Evolutionary conservation across 495 filamentous ascomycete species (phyloP).

Genomic region (Chaetomium fimeti): DNA sequence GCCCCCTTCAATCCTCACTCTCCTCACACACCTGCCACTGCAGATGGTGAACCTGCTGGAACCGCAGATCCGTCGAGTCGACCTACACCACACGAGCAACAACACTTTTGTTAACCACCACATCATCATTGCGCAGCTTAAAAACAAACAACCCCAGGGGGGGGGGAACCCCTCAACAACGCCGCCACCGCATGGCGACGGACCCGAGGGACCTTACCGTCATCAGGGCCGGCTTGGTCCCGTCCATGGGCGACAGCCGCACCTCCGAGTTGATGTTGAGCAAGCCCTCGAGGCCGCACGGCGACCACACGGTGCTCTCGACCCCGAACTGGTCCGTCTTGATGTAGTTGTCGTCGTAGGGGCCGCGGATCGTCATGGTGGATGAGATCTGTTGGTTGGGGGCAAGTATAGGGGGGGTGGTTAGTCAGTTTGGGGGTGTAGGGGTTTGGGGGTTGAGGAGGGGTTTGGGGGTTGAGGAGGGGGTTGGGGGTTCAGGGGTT

Average conservation of each 20-base stretch:
- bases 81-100: constrained; percentile 22
- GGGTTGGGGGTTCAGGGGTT: too few species aligned
- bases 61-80: constrained; percentile 39
- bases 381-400: constrained; percentile 31
- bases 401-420: too few species aligned
- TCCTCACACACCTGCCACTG: constrained; percentile 35
- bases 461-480: too few species aligned
- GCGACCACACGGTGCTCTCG: constrained; percentile 45
- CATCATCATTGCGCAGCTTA: not conserved
- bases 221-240: constrained; percentile 24
- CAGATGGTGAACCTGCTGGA: constrained; percentile 35
- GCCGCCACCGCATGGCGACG: constrained; percentile 21
- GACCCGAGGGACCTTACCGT: constrained; percentile 30
- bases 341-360: constrained; percentile 40
- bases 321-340: constrained; percentile 41
- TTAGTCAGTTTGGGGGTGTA: too few species aligned
- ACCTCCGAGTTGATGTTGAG: constrained; percentile 49
- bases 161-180: not conserved
- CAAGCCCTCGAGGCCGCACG: constrained; percentile 41
- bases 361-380: constrained; percentile 39
- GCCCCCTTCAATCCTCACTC: constrained; percentile 16
- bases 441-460: not conserved
- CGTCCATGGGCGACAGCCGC: constrained; percentile 32
- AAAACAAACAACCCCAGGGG: not conserved
- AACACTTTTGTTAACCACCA: constrained; percentile 1